Evolutionary conservation across 1,139 yeast species (phyloP).

Genomic region (Yamadazyma spencermartinsiae): DNA sequence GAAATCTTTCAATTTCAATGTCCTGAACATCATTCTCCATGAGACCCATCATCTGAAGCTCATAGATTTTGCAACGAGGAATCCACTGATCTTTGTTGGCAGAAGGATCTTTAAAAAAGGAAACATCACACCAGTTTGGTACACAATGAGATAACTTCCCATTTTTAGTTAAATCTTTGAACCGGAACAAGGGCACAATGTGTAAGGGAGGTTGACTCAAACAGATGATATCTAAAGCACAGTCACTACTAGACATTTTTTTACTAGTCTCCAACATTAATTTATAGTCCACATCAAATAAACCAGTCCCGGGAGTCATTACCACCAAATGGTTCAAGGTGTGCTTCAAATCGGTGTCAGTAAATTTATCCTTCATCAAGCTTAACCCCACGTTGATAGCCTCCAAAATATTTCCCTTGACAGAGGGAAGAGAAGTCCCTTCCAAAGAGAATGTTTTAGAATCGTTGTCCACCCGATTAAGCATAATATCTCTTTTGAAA

Average conservation of each 20-base stretch:
- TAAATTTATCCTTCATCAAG: constrained; percentile 74
- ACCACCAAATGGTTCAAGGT: constrained; percentile 84
- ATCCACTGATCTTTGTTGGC: constrained; percentile 69
- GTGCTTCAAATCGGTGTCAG: constrained; percentile 83
- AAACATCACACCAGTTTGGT: constrained; percentile 93
- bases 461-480: constrained; percentile 33
- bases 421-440: constrained; percentile 75
- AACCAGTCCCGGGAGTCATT: constrained; percentile 90
- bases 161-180: constrained; percentile 33
- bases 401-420: constrained; percentile 86
- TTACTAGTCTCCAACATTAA: constrained; percentile 73
- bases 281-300: constrained; percentile 87
- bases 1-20: constrained; percentile 59
- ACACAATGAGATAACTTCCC: constrained; percentile 71
- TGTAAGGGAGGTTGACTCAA: constrained; percentile 90
- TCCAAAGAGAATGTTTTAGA: constrained; percentile 31
- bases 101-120: constrained; percentile 68
- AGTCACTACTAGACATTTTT: constrained; percentile 72
- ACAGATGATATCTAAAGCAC: constrained; percentile 86
- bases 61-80: constrained; percentile 91
- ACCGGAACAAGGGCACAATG: constrained; percentile 84
- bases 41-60: constrained; percentile 96
- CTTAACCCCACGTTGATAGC: constrained; percentile 84
- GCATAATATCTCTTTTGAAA: constrained; percentile 69
- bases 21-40: constrained; percentile 85